Evolutionary conservation across 2,329 filamentous ascomycete genomes (phyloP).

Genomic region (Aspergillus versicolor): DNA sequence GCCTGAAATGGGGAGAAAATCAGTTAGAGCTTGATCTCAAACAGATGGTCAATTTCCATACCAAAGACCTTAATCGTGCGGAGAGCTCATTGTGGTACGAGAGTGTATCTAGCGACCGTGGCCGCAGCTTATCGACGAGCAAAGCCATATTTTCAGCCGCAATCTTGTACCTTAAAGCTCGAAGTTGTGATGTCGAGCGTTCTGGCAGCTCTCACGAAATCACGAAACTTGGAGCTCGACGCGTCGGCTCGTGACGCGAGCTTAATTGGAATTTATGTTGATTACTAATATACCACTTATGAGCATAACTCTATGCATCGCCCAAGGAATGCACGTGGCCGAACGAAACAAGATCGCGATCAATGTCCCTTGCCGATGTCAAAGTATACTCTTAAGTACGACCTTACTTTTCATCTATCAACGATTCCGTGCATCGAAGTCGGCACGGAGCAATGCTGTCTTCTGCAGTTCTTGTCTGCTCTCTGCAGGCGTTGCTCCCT

Average conservation of each 20-base stretch:
- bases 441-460: too few relatives aligned
- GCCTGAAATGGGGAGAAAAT: slow-evolving; percentile 56
- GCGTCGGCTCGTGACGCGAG: slow-evolving; percentile 36
- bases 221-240: slow-evolving; percentile 20
- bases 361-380: neutral
- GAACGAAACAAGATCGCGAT: neutral
- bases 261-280: slow-evolving; percentile 29
- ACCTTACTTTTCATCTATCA: neutral
- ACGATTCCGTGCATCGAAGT: too few relatives aligned
- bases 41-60: slow-evolving; percentile 42
- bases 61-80: slow-evolving; percentile 78
- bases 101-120: slow-evolving; percentile 55
- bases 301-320: slow-evolving; percentile 24
- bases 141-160: slow-evolving; percentile 54
- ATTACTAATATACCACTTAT: slow-evolving; percentile 24
- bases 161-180: neutral
- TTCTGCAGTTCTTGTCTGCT: too few relatives aligned
- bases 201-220: slow-evolving; percentile 1
- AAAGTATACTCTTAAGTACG: neutral
- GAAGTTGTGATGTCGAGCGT: neutral
- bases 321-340: neutral
- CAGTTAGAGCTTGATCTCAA: neutral
- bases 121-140: slow-evolving; percentile 63
- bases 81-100: slow-evolving; percentile 90
- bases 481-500: neutral